These are phyloP conservation scores for Aureobasidium melanogenum DNA, from an alignment of 2,329 filamentous ascomycete species.

Conservation along the genomic window DNA sequence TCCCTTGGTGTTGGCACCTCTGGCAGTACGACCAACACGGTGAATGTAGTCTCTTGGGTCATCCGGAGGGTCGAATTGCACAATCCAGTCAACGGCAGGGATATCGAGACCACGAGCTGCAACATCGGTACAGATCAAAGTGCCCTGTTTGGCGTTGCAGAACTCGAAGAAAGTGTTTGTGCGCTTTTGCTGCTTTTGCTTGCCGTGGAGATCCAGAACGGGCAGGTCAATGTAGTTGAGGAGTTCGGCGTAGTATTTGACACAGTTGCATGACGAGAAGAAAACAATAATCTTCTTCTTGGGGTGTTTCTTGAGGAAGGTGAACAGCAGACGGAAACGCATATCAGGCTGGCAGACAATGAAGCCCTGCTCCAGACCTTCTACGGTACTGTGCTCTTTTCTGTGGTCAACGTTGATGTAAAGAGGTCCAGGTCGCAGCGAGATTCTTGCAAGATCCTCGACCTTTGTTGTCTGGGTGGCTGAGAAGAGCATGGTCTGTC, in stretches of 20 bases:
- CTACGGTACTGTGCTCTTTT: constrained; percentile 84
- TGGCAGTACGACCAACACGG: constrained; percentile 87
- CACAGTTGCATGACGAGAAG: constrained; percentile 70
- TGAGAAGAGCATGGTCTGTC: constrained; percentile 97
- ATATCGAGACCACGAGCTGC: constrained; percentile 93
- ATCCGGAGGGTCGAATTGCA: constrained; percentile 74
- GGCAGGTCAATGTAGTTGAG: constrained; percentile 96
- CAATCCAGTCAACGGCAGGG: constrained; percentile 89
- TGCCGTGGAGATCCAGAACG: constrained; percentile 78
- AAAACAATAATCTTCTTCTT: constrained; percentile 99
- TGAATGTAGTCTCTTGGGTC: constrained; percentile 73
- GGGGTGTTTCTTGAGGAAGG: constrained; percentile 81
- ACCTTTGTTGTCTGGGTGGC: constrained; percentile 98
- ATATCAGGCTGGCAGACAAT: constrained; percentile 89
- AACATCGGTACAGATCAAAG: constrained; percentile 91
- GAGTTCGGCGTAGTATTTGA: constrained; percentile 92
- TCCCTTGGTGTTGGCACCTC: constrained; percentile 74
- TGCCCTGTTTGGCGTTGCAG: constrained; percentile 73
- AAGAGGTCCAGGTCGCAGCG: constrained; percentile 77
- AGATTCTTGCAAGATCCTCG: constrained; percentile 91
- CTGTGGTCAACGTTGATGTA: constrained; percentile 95
- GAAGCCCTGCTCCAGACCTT: constrained; percentile 91
- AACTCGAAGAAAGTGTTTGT: constrained; percentile 99
- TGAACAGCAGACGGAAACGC: constrained; percentile 87
- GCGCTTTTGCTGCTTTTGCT: constrained; percentile 98